A percentile compares a stretch with the other conserved stretches of the same genome.
Evolutionary conservation across 208 protist species (phyloP).

Genomic region (Trypanosomatidae sp.): DNA sequence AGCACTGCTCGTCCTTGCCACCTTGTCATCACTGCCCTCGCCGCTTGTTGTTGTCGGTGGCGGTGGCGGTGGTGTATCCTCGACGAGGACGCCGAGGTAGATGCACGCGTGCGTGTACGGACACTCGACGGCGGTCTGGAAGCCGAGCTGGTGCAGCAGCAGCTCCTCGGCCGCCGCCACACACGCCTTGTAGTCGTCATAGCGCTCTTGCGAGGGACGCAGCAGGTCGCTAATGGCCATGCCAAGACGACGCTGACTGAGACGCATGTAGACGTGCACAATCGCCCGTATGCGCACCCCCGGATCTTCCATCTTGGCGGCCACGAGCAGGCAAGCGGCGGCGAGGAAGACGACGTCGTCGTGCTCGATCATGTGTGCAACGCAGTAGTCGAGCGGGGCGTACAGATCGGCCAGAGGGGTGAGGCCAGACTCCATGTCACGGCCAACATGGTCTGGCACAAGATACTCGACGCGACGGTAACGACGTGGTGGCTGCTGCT

Average conservation of each 20-base stretch:
- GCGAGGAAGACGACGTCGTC: constrained; percentile 58
- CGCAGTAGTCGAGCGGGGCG: constrained; percentile 63
- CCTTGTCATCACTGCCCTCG: background rate
- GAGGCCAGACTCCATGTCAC: constrained; percentile 24
- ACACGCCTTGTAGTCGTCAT: constrained; percentile 57
- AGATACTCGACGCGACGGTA: constrained; percentile 27
- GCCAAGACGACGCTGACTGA: constrained; percentile 27
- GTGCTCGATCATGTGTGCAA: constrained; percentile 37
- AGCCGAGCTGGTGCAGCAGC: constrained; percentile 59
- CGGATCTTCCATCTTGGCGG: constrained; percentile 60
- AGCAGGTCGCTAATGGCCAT: constrained; percentile 6
- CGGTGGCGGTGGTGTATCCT: constrained; percentile 4
- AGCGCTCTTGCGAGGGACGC: constrained; percentile 6
- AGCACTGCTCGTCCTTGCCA: background rate
- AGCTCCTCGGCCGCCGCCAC: constrained; percentile 61
- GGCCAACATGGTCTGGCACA: constrained; percentile 28
- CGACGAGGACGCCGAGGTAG: constrained; percentile 45
- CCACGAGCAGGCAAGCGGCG: constrained; percentile 69
- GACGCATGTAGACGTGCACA: constrained; percentile 40
- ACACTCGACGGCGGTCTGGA: constrained; percentile 69
- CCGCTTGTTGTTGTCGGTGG: background rate
- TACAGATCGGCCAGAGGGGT: constrained; percentile 43
- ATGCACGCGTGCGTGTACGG: constrained; percentile 67
- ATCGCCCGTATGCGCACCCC: constrained; percentile 31
- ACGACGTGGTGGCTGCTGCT: background rate